Evolutionary conservation across 768 basidiomycete species (phyloP).

Genomic region (Mycena vulgaris): DNA sequence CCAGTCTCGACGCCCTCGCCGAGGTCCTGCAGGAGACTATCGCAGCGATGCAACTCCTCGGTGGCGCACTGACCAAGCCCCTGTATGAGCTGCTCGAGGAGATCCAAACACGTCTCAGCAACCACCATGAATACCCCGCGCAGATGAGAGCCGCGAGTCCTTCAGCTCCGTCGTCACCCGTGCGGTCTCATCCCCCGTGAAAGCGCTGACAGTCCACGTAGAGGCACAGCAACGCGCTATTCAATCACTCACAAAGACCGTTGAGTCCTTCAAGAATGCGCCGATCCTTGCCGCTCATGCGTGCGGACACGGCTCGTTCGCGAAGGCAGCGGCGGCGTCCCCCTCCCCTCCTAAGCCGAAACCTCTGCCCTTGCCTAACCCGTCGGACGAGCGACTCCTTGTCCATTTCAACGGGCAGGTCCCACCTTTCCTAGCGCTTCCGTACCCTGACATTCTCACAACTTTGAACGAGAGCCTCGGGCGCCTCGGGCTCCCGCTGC

Average conservation of each 20-base stretch:
- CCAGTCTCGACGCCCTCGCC: slow-evolving; percentile 1
- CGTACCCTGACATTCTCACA: not conserved
- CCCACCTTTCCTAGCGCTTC: not conserved
- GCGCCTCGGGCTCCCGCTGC: not conserved
- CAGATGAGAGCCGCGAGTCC: not conserved
- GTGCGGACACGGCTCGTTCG: not conserved
- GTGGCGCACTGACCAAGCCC: not conserved
- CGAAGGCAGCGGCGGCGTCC: not conserved
- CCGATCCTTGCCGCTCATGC: not conserved
- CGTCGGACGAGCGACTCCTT: not conserved
- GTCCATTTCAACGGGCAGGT: not conserved
- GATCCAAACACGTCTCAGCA: not conserved
- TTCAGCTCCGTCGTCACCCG: slow-evolving; percentile 6
- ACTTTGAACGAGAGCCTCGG: not conserved
- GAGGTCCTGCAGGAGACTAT: not conserved
- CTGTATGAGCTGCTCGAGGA: not conserved
- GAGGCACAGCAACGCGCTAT: slow-evolving; percentile 11
- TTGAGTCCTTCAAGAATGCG: slow-evolving; percentile 19
- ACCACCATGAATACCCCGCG: not conserved
- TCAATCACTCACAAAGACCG: slow-evolving; percentile 4
- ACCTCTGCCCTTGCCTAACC: not conserved
- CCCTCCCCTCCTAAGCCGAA: not conserved
- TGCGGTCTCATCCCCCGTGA: not conserved
- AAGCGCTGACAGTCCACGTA: not conserved
- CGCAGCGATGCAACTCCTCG: not conserved